Evolutionary conservation across 768 basidiomycete species (phyloP).

Genomic region (Pseudohyphozyma bogoriensis): DNA sequence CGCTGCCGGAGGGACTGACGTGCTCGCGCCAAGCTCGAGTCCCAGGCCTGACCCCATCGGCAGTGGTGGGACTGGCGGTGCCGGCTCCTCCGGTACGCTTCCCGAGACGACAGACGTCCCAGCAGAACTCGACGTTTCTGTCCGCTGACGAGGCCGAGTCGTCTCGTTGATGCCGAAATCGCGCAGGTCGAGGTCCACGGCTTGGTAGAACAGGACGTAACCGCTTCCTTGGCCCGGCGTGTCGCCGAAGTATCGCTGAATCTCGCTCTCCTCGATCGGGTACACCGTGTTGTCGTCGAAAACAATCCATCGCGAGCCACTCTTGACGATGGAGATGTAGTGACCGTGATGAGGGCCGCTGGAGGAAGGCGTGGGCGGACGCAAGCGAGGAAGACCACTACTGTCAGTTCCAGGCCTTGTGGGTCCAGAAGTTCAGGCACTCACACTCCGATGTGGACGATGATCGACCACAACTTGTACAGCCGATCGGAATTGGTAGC

Average conservation of each 20-base stretch:
- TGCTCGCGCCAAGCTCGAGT: conserved; percentile 5
- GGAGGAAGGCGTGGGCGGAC: too few species aligned
- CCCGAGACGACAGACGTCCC: too few species aligned
- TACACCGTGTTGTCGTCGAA: conserved; percentile 95
- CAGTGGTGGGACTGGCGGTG: conserved; percentile 11
- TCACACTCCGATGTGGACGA: conserved; percentile 97
- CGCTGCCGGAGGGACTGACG: neutral
- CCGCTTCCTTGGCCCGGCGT: conserved; percentile 62
- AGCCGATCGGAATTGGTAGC: conserved; percentile 80
- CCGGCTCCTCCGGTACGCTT: neutral
- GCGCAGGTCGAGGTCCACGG: conserved; percentile 48
- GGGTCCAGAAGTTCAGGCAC: conserved; percentile 40
- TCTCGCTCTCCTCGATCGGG: conserved; percentile 75
- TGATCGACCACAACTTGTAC: conserved; percentile 90
- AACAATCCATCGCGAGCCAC: conserved; percentile 66
- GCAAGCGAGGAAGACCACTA: too few species aligned
- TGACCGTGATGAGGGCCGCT: conserved; percentile 98
- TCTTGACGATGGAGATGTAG: conserved; percentile 90
- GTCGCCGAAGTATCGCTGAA: conserved; percentile 90
- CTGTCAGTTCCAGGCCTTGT: too few species aligned
- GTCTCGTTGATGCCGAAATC: neutral
- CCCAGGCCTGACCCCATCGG: neutral
- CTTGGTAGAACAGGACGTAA: conserved; percentile 96
- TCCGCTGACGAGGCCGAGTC: neutral
- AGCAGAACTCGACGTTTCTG: too few species aligned